Evolutionary conservation across 2,329 filamentous ascomycete species (phyloP).

Genomic region (Bisporella sp.): DNA sequence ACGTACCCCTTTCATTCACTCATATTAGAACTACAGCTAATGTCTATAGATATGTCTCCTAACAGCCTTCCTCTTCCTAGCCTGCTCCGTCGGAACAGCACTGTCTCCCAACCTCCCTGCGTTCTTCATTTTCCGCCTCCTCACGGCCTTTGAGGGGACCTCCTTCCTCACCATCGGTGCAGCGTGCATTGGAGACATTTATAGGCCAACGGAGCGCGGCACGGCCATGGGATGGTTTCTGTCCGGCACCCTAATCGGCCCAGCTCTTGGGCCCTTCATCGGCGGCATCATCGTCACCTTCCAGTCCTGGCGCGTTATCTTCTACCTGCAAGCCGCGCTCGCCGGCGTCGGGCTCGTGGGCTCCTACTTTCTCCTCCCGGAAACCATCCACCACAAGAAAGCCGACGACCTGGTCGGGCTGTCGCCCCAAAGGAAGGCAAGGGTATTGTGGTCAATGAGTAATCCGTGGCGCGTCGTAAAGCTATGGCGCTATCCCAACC

Average conservation of each 20-base stretch:
- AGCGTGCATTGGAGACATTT: slow-evolving; percentile 61
- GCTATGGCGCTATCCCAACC: slow-evolving; percentile 62
- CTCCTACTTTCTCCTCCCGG: slow-evolving; percentile 60
- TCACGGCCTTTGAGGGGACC: slow-evolving; percentile 70
- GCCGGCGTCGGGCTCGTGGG: slow-evolving; percentile 52
- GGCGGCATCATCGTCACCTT: slow-evolving; percentile 74
- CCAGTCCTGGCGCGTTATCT: slow-evolving; percentile 65
- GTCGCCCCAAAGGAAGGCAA: slow-evolving; percentile 38
- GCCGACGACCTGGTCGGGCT: slow-evolving; percentile 55
- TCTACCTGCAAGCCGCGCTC: slow-evolving; percentile 68
- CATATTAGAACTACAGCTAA: neutral
- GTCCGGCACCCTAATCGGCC: slow-evolving; percentile 63
- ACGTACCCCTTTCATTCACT: slow-evolving; percentile 19
- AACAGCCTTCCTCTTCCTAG: slow-evolving; percentile 57
- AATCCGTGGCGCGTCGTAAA: slow-evolving; percentile 59
- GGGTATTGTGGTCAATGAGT: slow-evolving; percentile 53
- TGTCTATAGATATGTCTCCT: slow-evolving; percentile 44
- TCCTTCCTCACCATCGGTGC: slow-evolving; percentile 67
- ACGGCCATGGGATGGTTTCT: slow-evolving; percentile 71
- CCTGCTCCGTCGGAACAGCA: slow-evolving; percentile 65
- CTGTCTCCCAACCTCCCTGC: slow-evolving; percentile 62
- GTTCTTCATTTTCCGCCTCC: slow-evolving; percentile 68
- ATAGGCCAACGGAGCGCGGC: slow-evolving; percentile 59
- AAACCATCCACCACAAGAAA: slow-evolving; percentile 63
- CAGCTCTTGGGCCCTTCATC: slow-evolving; percentile 63